Base-by-base conservation (phyloP, 2,329 filamentous ascomycete genomes). In the Hortaea werneckii region DNA sequence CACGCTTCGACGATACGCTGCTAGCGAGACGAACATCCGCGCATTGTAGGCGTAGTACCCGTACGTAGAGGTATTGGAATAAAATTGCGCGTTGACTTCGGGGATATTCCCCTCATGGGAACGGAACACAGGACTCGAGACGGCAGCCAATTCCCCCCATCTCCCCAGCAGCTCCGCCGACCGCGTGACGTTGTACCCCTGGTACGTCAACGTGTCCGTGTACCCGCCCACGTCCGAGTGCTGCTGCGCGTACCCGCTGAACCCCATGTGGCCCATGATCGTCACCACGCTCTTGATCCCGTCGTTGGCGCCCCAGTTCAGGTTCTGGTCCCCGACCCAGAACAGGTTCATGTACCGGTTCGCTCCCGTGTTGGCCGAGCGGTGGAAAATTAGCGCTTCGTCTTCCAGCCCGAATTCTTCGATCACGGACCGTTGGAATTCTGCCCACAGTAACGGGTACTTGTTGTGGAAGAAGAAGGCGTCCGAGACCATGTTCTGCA, bases 71-170 rank as follows among this genome's bases (percentile, higher is more conserved):
- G 50, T 47, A 44, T 66, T 66, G 45, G 55, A 58, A 50, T 66
- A 66, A 55, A 65, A 64, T 41, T 66, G 64, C 0, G 63, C 56
- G 41, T 66, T 66, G 28, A 65, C 57, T 10, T 54, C 43, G 1
- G 64, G 64, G 2, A 66, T 61, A 51, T 65, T 66, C 8, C 64
- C 63, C 50, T 66, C 64, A 49, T 66, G 64, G 3, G 59, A 60
- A n/a, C 64, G 58, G 51, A 66, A 65, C 7, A 62, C 62, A 0
- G 54, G 51, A 40, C 60, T 63, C 34, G 54, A 57, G 13, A 66
- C 60, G 1, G 64, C 63, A 2, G 59, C 56, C 9, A 66, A 51
- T 44, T 66, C 64, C 6, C 63, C 63, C 64, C 64, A 66, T 29
- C 64, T 58, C 9, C 63, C 64, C 6, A 66, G 56, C 2, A 66